Base-by-base conservation (phyloP, 1,284 basidiomycete species). In the Cerrena zonata region DNA sequence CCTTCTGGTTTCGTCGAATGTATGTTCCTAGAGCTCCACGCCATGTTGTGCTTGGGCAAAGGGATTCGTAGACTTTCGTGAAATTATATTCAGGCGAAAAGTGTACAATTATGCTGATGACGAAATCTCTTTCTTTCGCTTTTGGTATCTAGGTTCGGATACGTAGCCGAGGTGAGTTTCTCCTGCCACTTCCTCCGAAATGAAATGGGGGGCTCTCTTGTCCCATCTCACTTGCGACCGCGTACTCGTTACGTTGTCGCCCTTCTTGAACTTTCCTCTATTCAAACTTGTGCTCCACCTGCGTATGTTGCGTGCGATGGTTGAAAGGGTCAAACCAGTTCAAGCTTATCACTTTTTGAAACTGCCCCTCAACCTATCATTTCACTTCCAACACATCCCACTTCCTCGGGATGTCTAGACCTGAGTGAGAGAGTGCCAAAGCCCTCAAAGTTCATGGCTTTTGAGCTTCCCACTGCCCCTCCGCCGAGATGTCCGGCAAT, bases 131-230 rank as follows among this genome's bases (percentile, higher is more conserved):
- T 7, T 34, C n/a, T 46, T 30, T 34, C 42, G 47, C 44, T 45
- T 51, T 39, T 47, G 38, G 39, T 45, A 41, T 36, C 49, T 64
- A 89, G 87, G 72, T 80, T 80, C 67, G 86, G 86, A 47, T 89
- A 89, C 68, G 66, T 70, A 56, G 69, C 78, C 44, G 77, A 86
- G 75, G 86, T 84, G 64, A 63, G 77, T 60, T 44, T 48, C 55
- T 52, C 39, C 46, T 51, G 51, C 48, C 52, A 44, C 51, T 45
- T 30, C 39, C 22, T 22, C 37, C 30, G 30, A 34, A 34, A 34
- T 34, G 30, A 34, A 34, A n/a, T n/a, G n/a, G 30, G 30, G 30
- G 30, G 15, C 30, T 7, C 30, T n/a, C n/a, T n/a, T n/a, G n/a
- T n/a, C n/a, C n/a, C n/a, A n/a, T n/a, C n/a, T n/a, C n/a, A n/a